Evolutionary conservation across 805 yeast species (phyloP).

Genomic region (Lipomyces yamanashiensis): DNA sequence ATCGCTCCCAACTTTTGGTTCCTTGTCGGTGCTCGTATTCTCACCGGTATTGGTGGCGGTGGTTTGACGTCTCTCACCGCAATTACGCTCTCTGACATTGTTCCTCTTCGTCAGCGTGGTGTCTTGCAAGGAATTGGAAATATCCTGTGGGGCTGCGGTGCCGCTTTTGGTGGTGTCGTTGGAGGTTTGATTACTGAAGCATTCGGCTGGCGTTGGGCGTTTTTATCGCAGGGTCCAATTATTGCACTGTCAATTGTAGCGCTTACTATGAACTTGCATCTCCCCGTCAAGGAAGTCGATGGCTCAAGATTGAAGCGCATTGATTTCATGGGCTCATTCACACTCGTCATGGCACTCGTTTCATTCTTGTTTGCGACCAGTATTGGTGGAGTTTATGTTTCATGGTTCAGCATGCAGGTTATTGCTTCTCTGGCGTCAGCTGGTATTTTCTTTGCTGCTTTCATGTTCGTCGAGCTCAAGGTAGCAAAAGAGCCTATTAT

Average conservation of each 20-base stretch:
- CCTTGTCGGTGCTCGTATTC: slow-evolving; percentile 53
- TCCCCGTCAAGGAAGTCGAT: slow-evolving; percentile 24
- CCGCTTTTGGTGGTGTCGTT: slow-evolving; percentile 66
- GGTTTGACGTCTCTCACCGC: slow-evolving; percentile 79
- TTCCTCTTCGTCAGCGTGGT: slow-evolving; percentile 73
- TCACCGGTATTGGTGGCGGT: slow-evolving; percentile 92
- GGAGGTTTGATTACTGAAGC: slow-evolving; percentile 58
- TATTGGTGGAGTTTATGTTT: slow-evolving; percentile 61
- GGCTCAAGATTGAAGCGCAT: slow-evolving; percentile 58
- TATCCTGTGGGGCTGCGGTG: slow-evolving; percentile 75
- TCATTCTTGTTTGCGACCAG: slow-evolving; percentile 67
- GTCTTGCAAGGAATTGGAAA: slow-evolving; percentile 83
- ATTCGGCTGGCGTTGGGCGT: slow-evolving; percentile 67
- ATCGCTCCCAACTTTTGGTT: slow-evolving; percentile 29
- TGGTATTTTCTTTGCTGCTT: slow-evolving; percentile 45
- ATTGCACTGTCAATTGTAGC: slow-evolving; percentile 48
- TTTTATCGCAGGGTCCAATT: slow-evolving; percentile 49
- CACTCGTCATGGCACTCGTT: slow-evolving; percentile 62
- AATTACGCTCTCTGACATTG: slow-evolving; percentile 74
- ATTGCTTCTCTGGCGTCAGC: slow-evolving; percentile 46
- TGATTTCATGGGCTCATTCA: slow-evolving; percentile 65
- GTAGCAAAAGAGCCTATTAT: slow-evolving; percentile 68
- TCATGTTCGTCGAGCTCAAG: slow-evolving; percentile 56
- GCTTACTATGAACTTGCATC: slow-evolving; percentile 37
- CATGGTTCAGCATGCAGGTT: slow-evolving; percentile 54